phyloP scores from a whole-genome alignment of 2,329 filamentous ascomycete species.

The Aureobasidium sp. region DNA sequence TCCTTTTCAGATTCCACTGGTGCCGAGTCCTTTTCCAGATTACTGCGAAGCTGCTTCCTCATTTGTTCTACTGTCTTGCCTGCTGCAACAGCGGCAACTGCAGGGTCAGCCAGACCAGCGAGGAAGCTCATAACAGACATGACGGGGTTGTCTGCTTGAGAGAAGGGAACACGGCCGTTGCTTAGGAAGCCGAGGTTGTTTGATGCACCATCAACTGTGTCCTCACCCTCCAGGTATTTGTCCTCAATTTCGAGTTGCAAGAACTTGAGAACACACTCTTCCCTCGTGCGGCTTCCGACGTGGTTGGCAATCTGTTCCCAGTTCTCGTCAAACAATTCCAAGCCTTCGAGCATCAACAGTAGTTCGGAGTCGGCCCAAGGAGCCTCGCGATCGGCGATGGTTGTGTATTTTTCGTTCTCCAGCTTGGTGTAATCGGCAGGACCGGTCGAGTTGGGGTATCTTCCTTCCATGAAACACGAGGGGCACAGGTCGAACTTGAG shows the following conservation, averaged over 20 bases:
- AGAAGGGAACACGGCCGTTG: conserved; percentile 79
- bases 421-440: conserved; percentile 79
- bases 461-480: conserved; percentile 78
- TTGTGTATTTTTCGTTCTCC: conserved; percentile 78
- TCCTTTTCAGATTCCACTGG: conserved; percentile 48
- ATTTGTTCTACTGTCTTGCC: conserved; percentile 83
- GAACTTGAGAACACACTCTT: conserved; percentile 96
- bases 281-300: conserved; percentile 81
- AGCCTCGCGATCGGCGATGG: conserved; percentile 72
- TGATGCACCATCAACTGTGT: conserved; percentile 51
- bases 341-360: conserved; percentile 78
- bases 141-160: conserved; percentile 88
- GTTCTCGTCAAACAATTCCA: conserved; percentile 92
- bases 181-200: conserved; percentile 60
- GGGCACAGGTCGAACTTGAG: conserved; percentile 84
- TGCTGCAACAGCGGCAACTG: conserved; percentile 82
- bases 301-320: conserved; percentile 91
- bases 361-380: conserved; percentile 89
- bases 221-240: conserved; percentile 77
- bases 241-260: conserved; percentile 95
- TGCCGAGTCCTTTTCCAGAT: conserved; percentile 58
- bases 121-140: conserved; percentile 95
- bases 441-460: conserved; percentile 72
- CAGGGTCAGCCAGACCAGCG: conserved; percentile 82
- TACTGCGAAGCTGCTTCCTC: conserved; percentile 68